phyloP scores from a whole-genome alignment of 768 basidiomycete species.

The Antrodiella citrinella region DNA sequence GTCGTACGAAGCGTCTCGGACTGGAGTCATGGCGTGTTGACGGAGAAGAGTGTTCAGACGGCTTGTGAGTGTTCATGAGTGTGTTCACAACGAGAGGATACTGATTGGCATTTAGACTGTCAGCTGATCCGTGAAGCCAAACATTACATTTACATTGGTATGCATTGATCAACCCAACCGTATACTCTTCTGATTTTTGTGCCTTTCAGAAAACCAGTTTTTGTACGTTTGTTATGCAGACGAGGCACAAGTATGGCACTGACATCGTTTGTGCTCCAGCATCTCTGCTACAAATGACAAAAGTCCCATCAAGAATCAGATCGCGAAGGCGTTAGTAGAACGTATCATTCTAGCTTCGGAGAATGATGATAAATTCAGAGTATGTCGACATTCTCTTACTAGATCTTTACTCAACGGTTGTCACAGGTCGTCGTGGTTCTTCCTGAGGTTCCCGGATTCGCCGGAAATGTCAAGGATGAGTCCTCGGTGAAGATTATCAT shows the following conservation, averaged over 20 bases:
- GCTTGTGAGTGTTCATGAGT: conserved; percentile 78
- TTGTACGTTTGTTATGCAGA: conserved; percentile 45
- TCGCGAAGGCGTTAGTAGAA: conserved; percentile 76
- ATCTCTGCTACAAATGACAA: conserved; percentile 65
- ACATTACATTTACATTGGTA: conserved; percentile 91
- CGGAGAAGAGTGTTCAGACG: conserved; percentile 87
- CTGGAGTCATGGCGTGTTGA: conserved; percentile 91
- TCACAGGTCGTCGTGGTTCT: conserved; percentile 75
- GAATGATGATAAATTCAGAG: conserved; percentile 71
- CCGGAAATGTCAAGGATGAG: conserved; percentile 70
- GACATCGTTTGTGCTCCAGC: conserved; percentile 29
- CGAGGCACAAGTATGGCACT: not conserved
- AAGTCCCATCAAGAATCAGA: conserved; percentile 68
- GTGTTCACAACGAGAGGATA: too few species aligned
- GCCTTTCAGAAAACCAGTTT: conserved; percentile 64
- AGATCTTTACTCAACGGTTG: not conserved
- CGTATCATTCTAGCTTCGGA: conserved; percentile 77
- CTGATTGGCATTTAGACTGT: conserved; percentile 38
- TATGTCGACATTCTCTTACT: conserved; percentile 14
- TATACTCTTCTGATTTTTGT: too few species aligned
- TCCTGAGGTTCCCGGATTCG: conserved; percentile 88
- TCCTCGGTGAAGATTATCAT: conserved; percentile 69
- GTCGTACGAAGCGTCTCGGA: conserved; percentile 81
- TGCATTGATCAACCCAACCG: too few species aligned
- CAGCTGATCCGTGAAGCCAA: conserved; percentile 76